Conservation (phyloP, 2,329 filamentous ascomycete species). For the Aureobasidium sp. region DNA sequence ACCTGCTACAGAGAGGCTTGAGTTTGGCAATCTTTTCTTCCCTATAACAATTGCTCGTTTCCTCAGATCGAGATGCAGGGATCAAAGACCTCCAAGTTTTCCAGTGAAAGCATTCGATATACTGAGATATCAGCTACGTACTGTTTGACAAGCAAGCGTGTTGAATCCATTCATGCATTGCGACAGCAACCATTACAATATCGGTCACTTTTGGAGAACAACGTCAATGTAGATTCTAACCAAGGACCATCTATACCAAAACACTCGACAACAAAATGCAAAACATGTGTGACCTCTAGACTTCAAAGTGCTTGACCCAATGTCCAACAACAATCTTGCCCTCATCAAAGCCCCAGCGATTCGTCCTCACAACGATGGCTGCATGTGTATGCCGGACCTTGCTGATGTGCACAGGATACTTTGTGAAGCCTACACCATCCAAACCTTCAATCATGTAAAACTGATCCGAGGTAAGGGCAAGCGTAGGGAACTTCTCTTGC, state of each 20-base stretch:
- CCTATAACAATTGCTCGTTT: too few relatives aligned
- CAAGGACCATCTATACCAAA: background rate
- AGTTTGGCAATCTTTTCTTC: too few relatives aligned
- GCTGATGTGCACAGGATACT: conserved; percentile 62
- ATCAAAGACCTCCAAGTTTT: too few relatives aligned
- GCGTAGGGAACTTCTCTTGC: conserved; percentile 44
- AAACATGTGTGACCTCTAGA: conserved; percentile 29
- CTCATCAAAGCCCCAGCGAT: conserved; percentile 61
- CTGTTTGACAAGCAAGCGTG: too few relatives aligned
- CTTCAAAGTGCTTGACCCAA: conserved; percentile 67
- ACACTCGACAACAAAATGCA: background rate
- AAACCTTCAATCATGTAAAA: conserved; percentile 77
- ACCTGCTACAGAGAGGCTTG: too few relatives aligned
- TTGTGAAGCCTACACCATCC: conserved; percentile 52
- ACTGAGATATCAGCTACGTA: too few relatives aligned
- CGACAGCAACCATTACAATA: too few relatives aligned
- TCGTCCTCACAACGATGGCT: conserved; percentile 73
- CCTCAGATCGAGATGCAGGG: too few relatives aligned
- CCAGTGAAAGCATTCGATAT: too few relatives aligned
- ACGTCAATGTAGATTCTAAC: background rate
- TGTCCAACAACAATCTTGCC: conserved; percentile 70
- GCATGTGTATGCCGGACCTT: conserved; percentile 76
- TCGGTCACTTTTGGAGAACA: background rate
- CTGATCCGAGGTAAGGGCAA: conserved; percentile 71
- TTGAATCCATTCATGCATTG: too few relatives aligned